These are phyloP conservation scores for Recurvomyces mirabilis DNA, from an alignment of 495 filamentous ascomycete genomes.

Conservation along the genomic window DNA sequence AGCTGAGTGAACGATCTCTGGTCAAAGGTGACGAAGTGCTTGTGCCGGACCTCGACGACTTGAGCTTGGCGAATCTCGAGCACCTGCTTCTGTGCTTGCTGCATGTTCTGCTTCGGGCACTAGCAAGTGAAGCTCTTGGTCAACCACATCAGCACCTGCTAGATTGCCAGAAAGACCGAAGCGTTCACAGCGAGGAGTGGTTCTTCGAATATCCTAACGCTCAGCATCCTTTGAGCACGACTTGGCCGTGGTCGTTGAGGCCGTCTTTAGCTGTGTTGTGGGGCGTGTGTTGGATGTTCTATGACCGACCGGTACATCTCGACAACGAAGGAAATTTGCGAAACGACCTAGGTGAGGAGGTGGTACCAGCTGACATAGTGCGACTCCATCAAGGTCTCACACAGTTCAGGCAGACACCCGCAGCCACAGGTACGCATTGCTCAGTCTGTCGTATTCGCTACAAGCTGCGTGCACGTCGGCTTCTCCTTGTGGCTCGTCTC, in stretches of 20 bases:
- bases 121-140: neutral
- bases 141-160: neutral
- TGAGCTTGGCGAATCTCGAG: conserved; percentile 10
- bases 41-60: conserved; percentile 11
- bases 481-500: too few relatives aligned
- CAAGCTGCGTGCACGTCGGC: too few relatives aligned
- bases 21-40: conserved; percentile 8
- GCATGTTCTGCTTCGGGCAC: conserved; percentile 7
- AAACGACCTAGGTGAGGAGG: neutral
- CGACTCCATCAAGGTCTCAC: neutral
- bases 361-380: neutral
- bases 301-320: conserved; percentile 10
- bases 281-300: conserved; percentile 50
- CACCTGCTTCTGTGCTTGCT: conserved; percentile 11
- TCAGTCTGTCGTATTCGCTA: too few relatives aligned
- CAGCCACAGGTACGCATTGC: neutral
- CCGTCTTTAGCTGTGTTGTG: conserved; percentile 42
- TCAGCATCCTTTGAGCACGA: conserved; percentile 37
- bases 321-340: conserved; percentile 10
- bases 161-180: conserved; percentile 13
- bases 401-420: neutral
- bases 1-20: neutral
- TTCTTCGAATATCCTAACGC: conserved; percentile 32
- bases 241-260: conserved; percentile 43
- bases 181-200: conserved; percentile 15